phyloP scores from a whole-genome alignment of 108 stramenopile species.

The Asterionellopsis glacialis region DNA sequence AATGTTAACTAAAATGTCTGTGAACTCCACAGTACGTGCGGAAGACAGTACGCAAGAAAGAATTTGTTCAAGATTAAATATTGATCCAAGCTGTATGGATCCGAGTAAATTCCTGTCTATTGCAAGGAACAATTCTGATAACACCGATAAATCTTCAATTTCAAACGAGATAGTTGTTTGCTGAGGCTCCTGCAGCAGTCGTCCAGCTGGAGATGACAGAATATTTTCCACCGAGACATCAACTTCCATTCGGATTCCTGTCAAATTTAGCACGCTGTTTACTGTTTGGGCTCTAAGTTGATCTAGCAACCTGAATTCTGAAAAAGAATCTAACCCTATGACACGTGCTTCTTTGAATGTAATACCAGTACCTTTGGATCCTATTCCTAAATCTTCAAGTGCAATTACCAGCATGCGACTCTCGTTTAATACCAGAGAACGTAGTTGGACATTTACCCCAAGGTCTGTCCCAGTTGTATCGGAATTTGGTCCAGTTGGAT shows the following conservation, averaged over 20 bases:
- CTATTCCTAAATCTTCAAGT: slow-evolving; percentile 37
- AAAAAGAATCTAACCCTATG: slow-evolving; percentile 51
- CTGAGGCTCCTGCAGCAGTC: neutral
- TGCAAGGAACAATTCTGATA: slow-evolving; percentile 44
- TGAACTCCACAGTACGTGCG: slow-evolving; percentile 32
- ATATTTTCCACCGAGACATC: slow-evolving; percentile 32
- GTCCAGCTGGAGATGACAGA: slow-evolving; percentile 10
- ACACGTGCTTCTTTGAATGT: slow-evolving; percentile 37
- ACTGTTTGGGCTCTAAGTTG: slow-evolving; percentile 39
- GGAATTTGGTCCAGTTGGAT: neutral
- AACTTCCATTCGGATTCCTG: slow-evolving; percentile 33
- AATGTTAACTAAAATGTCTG: slow-evolving; percentile 22
- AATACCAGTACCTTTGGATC: slow-evolving; percentile 26
- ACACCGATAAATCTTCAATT: slow-evolving; percentile 38
- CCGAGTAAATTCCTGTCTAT: slow-evolving; percentile 37
- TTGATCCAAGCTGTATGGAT: slow-evolving; percentile 26
- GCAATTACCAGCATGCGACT: slow-evolving; percentile 32
- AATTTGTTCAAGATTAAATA: slow-evolving; percentile 42
- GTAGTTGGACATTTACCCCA: slow-evolving; percentile 39
- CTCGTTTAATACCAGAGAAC: slow-evolving; percentile 21
- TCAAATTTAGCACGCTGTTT: slow-evolving; percentile 34
- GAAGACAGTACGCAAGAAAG: slow-evolving; percentile 51
- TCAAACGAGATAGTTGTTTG: slow-evolving; percentile 26
- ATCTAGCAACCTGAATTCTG: slow-evolving; percentile 35
- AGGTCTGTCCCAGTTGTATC: slow-evolving; percentile 20